Conservation (phyloP, 106 monocot species). For the Acanthochlamys bracteata region DNA sequence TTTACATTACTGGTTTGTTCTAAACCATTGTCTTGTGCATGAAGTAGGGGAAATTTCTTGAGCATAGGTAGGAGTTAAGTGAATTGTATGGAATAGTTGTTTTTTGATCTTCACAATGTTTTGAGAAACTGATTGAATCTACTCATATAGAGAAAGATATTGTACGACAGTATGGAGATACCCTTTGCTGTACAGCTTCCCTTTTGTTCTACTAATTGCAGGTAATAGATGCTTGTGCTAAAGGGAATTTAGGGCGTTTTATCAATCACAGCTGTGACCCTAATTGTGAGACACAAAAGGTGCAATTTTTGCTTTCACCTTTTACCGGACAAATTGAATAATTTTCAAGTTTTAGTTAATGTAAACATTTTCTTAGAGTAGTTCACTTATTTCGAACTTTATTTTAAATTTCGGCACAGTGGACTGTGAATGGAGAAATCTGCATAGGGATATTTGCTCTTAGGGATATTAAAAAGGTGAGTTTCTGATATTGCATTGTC, state of each 20-base stretch:
- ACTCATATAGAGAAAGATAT: background rate
- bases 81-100: too few species aligned
- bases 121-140: background rate
- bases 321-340: background rate
- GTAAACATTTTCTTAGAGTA: background rate
- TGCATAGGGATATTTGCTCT: conserved; percentile 92
- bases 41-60: too few species aligned
- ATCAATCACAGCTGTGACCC: conserved; percentile 98
- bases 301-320: conserved; percentile 7
- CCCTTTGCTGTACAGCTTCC: background rate
- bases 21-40: too few species aligned
- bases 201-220: conserved; percentile 21
- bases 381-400: background rate
- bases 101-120: background rate
- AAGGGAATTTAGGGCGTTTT: conserved; percentile 92
- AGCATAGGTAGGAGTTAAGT: background rate
- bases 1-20: too few species aligned
- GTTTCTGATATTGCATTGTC: background rate
- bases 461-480: conserved; percentile 87
- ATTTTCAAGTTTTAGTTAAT: background rate
- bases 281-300: conserved; percentile 98
- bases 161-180: background rate
- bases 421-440: conserved; percentile 99
- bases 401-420: conserved; percentile 31
- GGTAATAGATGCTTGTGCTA: conserved; percentile 94